Conservation (phyloP, 208 protist genomes). For the Trypanosoma scelopori region DNA sequence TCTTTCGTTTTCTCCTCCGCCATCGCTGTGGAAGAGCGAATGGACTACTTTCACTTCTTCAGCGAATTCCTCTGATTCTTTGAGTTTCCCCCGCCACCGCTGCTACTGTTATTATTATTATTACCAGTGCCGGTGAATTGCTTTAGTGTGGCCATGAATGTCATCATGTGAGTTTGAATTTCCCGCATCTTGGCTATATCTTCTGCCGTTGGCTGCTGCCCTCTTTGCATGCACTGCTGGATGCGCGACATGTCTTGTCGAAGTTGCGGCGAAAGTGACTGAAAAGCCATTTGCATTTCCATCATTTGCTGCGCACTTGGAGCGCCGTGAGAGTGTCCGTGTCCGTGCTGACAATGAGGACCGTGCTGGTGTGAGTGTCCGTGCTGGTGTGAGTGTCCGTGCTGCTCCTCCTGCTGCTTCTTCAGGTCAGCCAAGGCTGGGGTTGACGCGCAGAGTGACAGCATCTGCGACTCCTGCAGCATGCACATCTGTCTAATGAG, state of each 20-base stretch:
- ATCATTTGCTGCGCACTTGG: slow-evolving; percentile 37
- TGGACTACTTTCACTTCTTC: slow-evolving; percentile 1
- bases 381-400: slow-evolving; percentile 3
- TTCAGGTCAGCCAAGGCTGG: slow-evolving; percentile 36
- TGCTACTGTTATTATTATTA: neutral
- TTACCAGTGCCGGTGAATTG: slow-evolving; percentile 36
- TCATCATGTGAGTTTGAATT: slow-evolving; percentile 75
- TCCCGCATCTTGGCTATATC: slow-evolving; percentile 69
- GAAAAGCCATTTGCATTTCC: slow-evolving; percentile 74
- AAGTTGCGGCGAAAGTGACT: slow-evolving; percentile 56
- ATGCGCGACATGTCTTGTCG: slow-evolving; percentile 53
- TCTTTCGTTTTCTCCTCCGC: neutral
- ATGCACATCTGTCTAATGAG: slow-evolving; percentile 65
- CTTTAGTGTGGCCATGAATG: slow-evolving; percentile 77
- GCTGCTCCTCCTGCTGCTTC: slow-evolving; percentile 19
- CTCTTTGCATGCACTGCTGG: slow-evolving; percentile 57
- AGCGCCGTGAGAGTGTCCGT: slow-evolving; percentile 23
- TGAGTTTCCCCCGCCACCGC: neutral
- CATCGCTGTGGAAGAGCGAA: neutral
- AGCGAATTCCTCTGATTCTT: neutral
- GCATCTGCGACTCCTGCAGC: slow-evolving; percentile 57
- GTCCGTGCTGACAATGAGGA: slow-evolving; percentile 8
- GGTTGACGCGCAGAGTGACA: slow-evolving; percentile 33
- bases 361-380: slow-evolving; percentile 22
- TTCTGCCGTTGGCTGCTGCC: slow-evolving; percentile 46